A percentile compares a stretch with the other conserved stretches of the same genome.
Conservation (phyloP, 192 early-diverging fungal species). For the Spizellomyces sp. region DNA sequence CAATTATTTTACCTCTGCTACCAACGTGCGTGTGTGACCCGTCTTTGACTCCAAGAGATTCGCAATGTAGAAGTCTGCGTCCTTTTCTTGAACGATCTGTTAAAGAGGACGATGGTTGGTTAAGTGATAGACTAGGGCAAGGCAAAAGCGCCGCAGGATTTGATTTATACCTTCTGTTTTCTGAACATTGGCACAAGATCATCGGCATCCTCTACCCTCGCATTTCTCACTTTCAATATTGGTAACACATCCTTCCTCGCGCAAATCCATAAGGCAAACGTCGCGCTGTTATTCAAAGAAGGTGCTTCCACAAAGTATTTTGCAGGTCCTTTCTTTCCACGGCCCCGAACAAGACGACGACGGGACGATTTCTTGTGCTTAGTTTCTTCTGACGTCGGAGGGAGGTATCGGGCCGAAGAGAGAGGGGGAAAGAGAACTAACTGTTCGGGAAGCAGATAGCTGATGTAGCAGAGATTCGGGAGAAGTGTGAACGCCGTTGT, state of each 20-base stretch:
- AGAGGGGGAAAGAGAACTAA: conserved; percentile 50
- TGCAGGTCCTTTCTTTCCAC: neutral
- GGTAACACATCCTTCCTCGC: conserved; percentile 45
- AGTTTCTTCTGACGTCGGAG: conserved; percentile 8
- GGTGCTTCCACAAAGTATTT: conserved; percentile 46
- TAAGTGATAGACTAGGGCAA: too few species aligned
- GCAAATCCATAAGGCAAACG: conserved; percentile 44
- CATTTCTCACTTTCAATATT: conserved; percentile 43
- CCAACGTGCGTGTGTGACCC: conserved; percentile 42
- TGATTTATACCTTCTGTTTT: conserved; percentile 41
- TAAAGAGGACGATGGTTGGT: neutral
- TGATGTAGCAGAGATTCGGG: conserved; percentile 38
- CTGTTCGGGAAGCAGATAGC: conserved; percentile 49
- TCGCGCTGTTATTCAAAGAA: conserved; percentile 20
- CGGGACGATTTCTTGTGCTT: neutral
- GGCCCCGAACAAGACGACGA: neutral
- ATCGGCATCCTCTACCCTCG: conserved; percentile 60
- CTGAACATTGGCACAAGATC: conserved; percentile 58
- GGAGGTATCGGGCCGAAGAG: conserved; percentile 25
- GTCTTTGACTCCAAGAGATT: conserved; percentile 46
- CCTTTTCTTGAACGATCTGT: conserved; percentile 35
- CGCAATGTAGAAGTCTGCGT: conserved; percentile 48
- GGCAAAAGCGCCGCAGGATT: too few species aligned
- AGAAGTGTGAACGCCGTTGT: conserved; percentile 33
- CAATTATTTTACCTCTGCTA: conserved; percentile 43